Evolutionary conservation across 2,329 filamentous ascomycete genomes (phyloP), one percentile per base, ranked within the genome.

Genomic region (Fonsecaea multimorphosa): DNA sequence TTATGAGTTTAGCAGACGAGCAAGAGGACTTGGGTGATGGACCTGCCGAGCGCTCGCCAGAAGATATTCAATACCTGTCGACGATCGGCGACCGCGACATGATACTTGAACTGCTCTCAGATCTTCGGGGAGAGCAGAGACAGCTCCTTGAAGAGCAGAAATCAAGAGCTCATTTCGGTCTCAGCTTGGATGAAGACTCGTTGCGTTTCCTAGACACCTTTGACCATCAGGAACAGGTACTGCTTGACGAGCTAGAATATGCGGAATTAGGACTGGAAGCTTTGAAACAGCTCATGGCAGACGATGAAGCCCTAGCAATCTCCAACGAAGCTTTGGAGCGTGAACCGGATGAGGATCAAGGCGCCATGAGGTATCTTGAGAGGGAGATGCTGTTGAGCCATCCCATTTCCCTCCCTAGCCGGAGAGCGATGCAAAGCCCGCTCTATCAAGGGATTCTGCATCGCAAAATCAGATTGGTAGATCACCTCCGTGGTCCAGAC

Each of bases 161-260:
- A 5, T 55, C 36, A 11, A 59, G 57, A 40, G 40, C 34, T n/a
- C 34, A 52, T 12, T 54, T 65, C 22, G 63, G 56, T 29, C 49
- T 65, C 31, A 61, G 57, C 19, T 14, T 65, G 19, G 57, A 61
- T 32, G 57, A 60, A 5, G 52, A 65, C 11, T 60, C 56, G 27
- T 24, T 60, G 16, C 44, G n/a, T 29, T 65, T 61, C 24, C 52
- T 65, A 22, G 16, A 51, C 6, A 29, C 49, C 22, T 55, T 36
- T n/a, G 40, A 57, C 7, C 8, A 19, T 7, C 36, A 55, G 24
- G 56, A 54, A 6, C 27, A 14, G 29, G 36, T 34, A 5, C 38
- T 65, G 5, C 46, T 51, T 29, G 63, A 65, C 14, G 49, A 65
- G 38, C 38, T 65, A n/a, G 63, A 65, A 16, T 52, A 51, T 54